phyloP scores from a whole-genome alignment of 2,329 filamentous ascomycete species.

The Grosmannia clavigera region DNA sequence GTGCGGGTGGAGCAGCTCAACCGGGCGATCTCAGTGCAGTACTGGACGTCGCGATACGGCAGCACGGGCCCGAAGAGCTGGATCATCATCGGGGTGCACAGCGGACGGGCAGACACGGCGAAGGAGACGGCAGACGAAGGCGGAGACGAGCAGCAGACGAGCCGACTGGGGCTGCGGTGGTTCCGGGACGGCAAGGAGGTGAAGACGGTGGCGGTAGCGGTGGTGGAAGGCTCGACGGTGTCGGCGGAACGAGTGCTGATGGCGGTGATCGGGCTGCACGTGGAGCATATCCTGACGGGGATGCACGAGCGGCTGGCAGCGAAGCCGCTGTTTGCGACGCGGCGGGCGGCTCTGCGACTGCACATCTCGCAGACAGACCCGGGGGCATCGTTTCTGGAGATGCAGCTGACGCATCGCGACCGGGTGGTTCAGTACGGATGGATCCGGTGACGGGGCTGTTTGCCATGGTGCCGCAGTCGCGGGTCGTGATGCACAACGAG shows the following conservation, averaged over 20 bases:
- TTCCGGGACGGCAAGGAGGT: conserved; percentile 72
- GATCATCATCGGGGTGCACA: conserved; percentile 76
- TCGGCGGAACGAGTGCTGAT: conserved; percentile 65
- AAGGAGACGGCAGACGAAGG: background rate
- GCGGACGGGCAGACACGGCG: conserved; percentile 32
- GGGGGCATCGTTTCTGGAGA: conserved; percentile 51
- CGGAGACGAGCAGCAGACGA: conserved; percentile 25
- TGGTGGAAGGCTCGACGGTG: conserved; percentile 43
- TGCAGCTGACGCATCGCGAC: conserved; percentile 56
- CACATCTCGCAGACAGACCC: conserved; percentile 49
- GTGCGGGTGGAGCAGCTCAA: conserved; percentile 69
- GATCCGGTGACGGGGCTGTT: conserved; percentile 71
- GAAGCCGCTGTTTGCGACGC: conserved; percentile 48
- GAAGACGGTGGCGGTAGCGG: conserved; percentile 42
- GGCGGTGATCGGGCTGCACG: conserved; percentile 62
- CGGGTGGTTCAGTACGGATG: conserved; percentile 50
- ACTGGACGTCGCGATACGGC: conserved; percentile 60
- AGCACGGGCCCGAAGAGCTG: conserved; percentile 62
- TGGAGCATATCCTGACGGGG: conserved; percentile 55
- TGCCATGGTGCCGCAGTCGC: conserved; percentile 53
- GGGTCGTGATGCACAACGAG: conserved; percentile 45
- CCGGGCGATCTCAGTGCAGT: conserved; percentile 75
- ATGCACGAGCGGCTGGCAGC: conserved; percentile 49
- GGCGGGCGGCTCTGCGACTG: conserved; percentile 46
- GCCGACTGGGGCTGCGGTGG: conserved; percentile 59